Conservation (phyloP, 1,139 yeast genomes). For the Protomyces gravidus region DNA sequence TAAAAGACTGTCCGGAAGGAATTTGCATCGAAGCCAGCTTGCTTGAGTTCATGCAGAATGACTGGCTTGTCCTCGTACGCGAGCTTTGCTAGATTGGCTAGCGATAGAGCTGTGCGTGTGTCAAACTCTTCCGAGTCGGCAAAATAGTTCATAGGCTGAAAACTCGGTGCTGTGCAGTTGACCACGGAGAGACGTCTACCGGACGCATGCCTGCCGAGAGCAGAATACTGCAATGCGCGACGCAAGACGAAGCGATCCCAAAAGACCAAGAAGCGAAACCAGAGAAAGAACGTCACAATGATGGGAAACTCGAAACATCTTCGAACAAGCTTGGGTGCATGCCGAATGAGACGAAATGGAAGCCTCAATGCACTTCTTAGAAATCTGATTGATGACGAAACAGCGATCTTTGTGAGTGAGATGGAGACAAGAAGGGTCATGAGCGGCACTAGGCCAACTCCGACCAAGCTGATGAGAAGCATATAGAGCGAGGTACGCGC, state of each 20-base stretch:
- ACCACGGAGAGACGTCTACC: slow-evolving; percentile 19
- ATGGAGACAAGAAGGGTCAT: slow-evolving; percentile 5
- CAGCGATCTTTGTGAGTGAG: slow-evolving; percentile 4
- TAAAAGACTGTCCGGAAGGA: slow-evolving; percentile 5
- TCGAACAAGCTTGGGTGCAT: slow-evolving; percentile 1
- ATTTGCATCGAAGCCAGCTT: slow-evolving; percentile 14
- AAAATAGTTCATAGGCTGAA: slow-evolving; percentile 5
- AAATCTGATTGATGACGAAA: neutral
- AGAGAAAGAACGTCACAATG: slow-evolving; percentile 12
- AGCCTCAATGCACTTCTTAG: neutral
- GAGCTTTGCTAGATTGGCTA: slow-evolving; percentile 20
- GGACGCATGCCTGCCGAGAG: slow-evolving; percentile 16
- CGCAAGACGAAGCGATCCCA: slow-evolving; percentile 11
- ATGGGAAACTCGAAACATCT: slow-evolving; percentile 17
- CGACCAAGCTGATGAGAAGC: neutral
- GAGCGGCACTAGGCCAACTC: neutral
- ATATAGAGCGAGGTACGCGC: neutral
- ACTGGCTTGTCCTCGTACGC: slow-evolving; percentile 25
- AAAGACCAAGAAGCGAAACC: slow-evolving; percentile 18
- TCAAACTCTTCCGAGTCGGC: neutral
- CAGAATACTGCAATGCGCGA: slow-evolving; percentile 8
- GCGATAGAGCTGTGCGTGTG: slow-evolving; percentile 7
- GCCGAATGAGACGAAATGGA: slow-evolving; percentile 18
- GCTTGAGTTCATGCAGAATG: slow-evolving; percentile 4
- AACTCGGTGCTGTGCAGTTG: slow-evolving; percentile 18